These are phyloP conservation scores for Rhizopus arrhizus DNA, from an alignment of 371 early-diverging fungal species.

Conservation along the genomic window DNA sequence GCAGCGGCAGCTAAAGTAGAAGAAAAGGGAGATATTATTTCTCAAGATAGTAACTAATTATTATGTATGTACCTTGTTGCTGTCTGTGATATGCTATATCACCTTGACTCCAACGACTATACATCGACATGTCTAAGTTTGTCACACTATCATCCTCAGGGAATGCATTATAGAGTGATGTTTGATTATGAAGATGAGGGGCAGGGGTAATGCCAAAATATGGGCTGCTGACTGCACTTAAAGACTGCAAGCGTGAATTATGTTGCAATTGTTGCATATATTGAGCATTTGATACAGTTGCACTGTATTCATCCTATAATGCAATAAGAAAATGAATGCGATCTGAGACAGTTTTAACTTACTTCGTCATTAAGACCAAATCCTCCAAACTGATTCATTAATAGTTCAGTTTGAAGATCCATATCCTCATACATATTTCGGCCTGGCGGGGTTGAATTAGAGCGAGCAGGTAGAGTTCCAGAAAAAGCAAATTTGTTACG, in stretches of 20 bases:
- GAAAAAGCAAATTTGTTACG: constrained; percentile 29
- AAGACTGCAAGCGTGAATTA: constrained; percentile 1
- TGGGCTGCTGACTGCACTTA: background rate
- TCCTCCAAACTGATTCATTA: constrained; percentile 37
- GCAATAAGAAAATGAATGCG: background rate
- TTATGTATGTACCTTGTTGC: constrained; percentile 15
- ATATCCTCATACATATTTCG: constrained; percentile 32
- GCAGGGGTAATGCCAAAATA: background rate
- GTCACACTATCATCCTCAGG: constrained; percentile 10
- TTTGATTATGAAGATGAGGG: background rate
- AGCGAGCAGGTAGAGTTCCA: constrained; percentile 41
- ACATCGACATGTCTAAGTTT: constrained; percentile 15
- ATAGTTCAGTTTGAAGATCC: constrained; percentile 31
- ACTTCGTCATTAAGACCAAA: constrained; percentile 44
- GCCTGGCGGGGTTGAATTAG: constrained; percentile 54
- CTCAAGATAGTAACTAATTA: too few relatives aligned
- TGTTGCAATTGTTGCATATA: constrained; percentile 39
- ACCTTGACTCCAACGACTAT: constrained; percentile 29
- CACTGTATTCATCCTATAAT: constrained; percentile 20
- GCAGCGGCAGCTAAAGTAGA: constrained; percentile 30
- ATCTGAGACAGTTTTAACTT: constrained; percentile 1
- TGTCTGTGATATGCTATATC: constrained; percentile 30
- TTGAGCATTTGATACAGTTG: constrained; percentile 8
- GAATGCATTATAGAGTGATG: background rate
- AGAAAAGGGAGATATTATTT: background rate